Evolutionary conservation across 805 yeast species (phyloP), one percentile per base, ranked within the genome.

Genomic region (Lipomyces kockii): DNA sequence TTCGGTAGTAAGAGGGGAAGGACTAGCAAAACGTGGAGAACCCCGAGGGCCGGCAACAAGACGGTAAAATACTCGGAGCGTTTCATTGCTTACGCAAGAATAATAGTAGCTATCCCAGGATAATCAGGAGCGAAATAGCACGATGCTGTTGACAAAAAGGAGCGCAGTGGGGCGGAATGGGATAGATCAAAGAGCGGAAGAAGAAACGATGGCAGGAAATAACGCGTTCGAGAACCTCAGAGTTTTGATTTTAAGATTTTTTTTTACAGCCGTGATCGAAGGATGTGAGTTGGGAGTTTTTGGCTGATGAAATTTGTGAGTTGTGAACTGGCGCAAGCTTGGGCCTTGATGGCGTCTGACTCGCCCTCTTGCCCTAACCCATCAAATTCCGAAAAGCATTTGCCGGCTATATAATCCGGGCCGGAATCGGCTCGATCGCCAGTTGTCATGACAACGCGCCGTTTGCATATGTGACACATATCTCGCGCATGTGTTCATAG

Each of bases 21-120:
- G 29, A 67, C 55, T 22, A 64, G 58, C 27, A 67, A 14, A 17
- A 37, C 63, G 55, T 67, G 70, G 32, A 67, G 66, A 32, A 62
- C 58, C 39, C 60, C 63, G 34, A 67, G 63, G 22, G 52, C 60
- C n/a, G 70, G 70, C 39, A 67, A 54, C 29, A 67, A 65, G 56
- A 57, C 58, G 12, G 59, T 37, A 60, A 67, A 67, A 52, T 61
- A 67, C 65, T 67, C 63, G 8, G 70, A 67, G 58, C 70, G 67
- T 27, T 52, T 62, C 68, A 67, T 67, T 52, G 25, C 34, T 52
- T 43, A 43, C 49, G 22, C 22, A n/a, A 43, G 27, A 22, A 27
- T 8, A 29, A 17, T 25, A 53, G 8, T 7, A 29, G 11, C 9
- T 27, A 6, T 25, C 22, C 27, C 11, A 39, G 32, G 56, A 25